These are phyloP conservation scores for Aphanocladium album DNA, from an alignment of 2,329 filamentous ascomycete genomes.

Conservation along the genomic window DNA sequence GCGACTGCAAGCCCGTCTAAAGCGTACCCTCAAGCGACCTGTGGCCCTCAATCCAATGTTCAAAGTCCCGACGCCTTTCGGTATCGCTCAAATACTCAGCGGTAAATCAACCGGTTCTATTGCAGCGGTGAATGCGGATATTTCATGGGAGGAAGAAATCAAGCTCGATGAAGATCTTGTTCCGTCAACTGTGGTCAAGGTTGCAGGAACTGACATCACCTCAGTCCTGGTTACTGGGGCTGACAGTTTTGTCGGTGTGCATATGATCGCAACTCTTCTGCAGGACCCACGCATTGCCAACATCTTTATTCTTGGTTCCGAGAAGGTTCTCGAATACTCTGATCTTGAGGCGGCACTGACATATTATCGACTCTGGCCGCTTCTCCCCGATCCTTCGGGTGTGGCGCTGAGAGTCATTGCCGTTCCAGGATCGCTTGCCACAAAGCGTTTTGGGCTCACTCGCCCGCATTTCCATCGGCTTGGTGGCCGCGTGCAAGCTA, in stretches of 20 bases:
- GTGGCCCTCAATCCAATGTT: conserved; percentile 20
- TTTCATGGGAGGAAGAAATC: neutral
- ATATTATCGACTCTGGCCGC: neutral
- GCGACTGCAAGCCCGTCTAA: conserved; percentile 21
- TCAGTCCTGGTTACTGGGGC: conserved; percentile 19
- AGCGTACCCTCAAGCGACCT: conserved; percentile 22
- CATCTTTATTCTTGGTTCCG: neutral
- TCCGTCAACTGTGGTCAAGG: conserved; percentile 20
- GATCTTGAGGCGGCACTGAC: neutral
- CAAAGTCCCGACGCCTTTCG: conserved; percentile 18
- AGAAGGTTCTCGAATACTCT: neutral
- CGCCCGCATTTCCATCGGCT: conserved; percentile 20
- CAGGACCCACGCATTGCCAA: neutral
- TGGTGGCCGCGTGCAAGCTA: conserved; percentile 18
- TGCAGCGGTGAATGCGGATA: neutral
- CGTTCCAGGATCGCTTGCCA: conserved; percentile 18
- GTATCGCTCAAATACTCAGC: conserved; percentile 30
- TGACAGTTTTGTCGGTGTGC: conserved; percentile 20
- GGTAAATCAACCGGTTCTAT: neutral
- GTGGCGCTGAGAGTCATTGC: conserved; percentile 14
- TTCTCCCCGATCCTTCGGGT: neutral
- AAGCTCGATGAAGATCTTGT: conserved; percentile 18
- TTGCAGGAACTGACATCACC: conserved; percentile 10
- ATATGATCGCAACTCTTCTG: conserved; percentile 1
- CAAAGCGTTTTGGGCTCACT: conserved; percentile 20